Conservation (phyloP, 2,329 filamentous ascomycete species). For the Phialophora chinensis region DNA sequence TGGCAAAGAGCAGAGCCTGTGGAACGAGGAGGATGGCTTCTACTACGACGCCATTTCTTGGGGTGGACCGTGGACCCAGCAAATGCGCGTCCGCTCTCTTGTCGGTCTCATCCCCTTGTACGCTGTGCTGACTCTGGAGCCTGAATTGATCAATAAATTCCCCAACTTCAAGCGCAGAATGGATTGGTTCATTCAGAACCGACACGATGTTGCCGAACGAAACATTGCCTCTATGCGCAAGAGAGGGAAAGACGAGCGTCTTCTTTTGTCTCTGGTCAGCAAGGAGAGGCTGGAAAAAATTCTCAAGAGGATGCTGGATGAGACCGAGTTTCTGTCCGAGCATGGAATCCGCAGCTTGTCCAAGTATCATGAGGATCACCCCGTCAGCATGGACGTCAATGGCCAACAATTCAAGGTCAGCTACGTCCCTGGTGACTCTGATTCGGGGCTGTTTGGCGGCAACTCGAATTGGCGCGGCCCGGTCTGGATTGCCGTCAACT, state of each 20-base stretch:
- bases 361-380: slow-evolving; percentile 86
- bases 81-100: slow-evolving; percentile 87
- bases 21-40: slow-evolving; percentile 95
- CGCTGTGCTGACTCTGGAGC: slow-evolving; percentile 88
- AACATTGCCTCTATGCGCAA: slow-evolving; percentile 94
- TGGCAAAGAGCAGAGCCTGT: slow-evolving; percentile 79
- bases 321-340: slow-evolving; percentile 88
- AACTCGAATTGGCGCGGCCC: slow-evolving; percentile 98
- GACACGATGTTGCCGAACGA: slow-evolving; percentile 82
- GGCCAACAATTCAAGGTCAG: slow-evolving; percentile 85
- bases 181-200: slow-evolving; percentile 92
- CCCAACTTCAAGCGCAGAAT: slow-evolving; percentile 91
- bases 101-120: slow-evolving; percentile 94
- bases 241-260: slow-evolving; percentile 85
- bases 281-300: slow-evolving; percentile 91
- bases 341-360: slow-evolving; percentile 92
- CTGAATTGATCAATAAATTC: slow-evolving; percentile 88
- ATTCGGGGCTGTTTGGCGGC: slow-evolving; percentile 91
- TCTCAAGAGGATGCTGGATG: slow-evolving; percentile 87
- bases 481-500: slow-evolving; percentile 96
- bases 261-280: slow-evolving; percentile 87
- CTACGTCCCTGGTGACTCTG: slow-evolving; percentile 94
- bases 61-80: slow-evolving; percentile 90
- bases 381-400: slow-evolving; percentile 94
- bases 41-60: slow-evolving; percentile 99